Evolutionary conservation across 371 early-diverging fungal genomes (phyloP), one percentile per base, ranked within the genome.

Genomic region (Mucor circinelloides): DNA sequence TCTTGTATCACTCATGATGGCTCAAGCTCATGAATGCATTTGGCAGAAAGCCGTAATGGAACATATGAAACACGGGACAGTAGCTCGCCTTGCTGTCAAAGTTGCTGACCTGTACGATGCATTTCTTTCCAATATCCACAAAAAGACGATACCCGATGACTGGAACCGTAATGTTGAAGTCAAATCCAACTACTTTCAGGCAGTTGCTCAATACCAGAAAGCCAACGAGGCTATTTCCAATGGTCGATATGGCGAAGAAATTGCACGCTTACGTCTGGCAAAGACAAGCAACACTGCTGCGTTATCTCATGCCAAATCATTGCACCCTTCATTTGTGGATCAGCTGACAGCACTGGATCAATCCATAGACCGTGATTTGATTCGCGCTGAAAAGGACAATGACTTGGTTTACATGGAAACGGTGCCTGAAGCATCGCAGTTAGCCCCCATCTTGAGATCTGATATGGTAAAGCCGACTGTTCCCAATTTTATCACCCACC

Each of bases 11-110:
- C 76, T 93, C 19, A 94, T 94, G 93, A 85, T 95, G 8, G 93
- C 94, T 8, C 95, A 95, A 73, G 95, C 95, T 27, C 95, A 96
- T 69, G 95, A 96, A 75, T 93, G 91, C 67, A 88, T 89, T 54
- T 94, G 92, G 93, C 87, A 86, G 61, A 90, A 93, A 58, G 91
- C 94, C 17, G 88, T 91, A 1, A 81, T 85, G 80, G 94, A 88
- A 66, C 87, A 91, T 46, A 86, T 92, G 78, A 92, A 90, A 62
- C 88, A 94, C 59, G 89, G 84, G 2, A 83, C 87, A 7, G 81
- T 96, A 19, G 90, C 95, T 31, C 89, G 90, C 12, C 81, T 96
- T 21, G 94, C 96, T 17, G 76, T 77, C 23, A 85, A 90, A 38
- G 90, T 89, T 7, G 86, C 93, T 4, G 87, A 87, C 44, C 85